phyloP scores from a whole-genome alignment of 345 rosid genomes.

The Ceriops zippeliana region DNA sequence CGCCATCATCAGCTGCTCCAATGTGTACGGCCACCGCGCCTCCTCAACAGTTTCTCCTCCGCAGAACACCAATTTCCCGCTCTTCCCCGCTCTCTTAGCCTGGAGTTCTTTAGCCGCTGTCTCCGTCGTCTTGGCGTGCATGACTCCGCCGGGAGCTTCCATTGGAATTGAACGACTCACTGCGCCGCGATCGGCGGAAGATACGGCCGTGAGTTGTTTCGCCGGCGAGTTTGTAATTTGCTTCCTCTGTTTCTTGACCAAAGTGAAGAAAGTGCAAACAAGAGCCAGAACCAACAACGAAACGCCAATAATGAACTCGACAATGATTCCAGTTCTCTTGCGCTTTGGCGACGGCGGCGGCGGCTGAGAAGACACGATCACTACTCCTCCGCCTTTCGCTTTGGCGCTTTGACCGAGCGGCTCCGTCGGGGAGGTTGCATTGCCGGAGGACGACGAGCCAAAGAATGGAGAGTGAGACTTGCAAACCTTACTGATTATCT shows the following conservation, averaged over 20 bases:
- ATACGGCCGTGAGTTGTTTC: not conserved
- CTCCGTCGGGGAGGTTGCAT: constrained; percentile 38
- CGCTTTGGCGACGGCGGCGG: constrained; percentile 29
- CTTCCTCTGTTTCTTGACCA: not conserved
- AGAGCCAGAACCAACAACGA: not conserved
- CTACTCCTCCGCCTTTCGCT: constrained; percentile 43
- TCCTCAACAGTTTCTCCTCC: constrained; percentile 16
- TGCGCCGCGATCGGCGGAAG: not conserved
- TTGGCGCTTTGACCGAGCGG: constrained; percentile 66
- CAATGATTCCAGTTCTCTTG: constrained; percentile 31
- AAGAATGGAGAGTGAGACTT: constrained; percentile 61
- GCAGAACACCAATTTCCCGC: constrained; percentile 61
- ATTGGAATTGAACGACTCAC: not conserved
- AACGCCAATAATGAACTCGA: not conserved
- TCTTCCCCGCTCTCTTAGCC: constrained; percentile 22
- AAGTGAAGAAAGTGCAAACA: not conserved
- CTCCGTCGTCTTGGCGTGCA: constrained; percentile 18
- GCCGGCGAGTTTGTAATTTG: not conserved
- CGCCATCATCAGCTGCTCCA: constrained; percentile 87
- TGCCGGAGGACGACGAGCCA: constrained; percentile 26
- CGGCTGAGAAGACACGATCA: constrained; percentile 35
- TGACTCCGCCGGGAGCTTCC: not conserved
- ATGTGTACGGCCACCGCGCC: constrained; percentile 44
- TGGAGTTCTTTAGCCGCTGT: constrained; percentile 24
- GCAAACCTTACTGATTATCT: constrained; percentile 62